Percentiles rank a stretch among this genome's conserved stretches.
Evolutionary conservation across 805 yeast species (phyloP).

Genomic region (Yamadazyma laniorum): DNA sequence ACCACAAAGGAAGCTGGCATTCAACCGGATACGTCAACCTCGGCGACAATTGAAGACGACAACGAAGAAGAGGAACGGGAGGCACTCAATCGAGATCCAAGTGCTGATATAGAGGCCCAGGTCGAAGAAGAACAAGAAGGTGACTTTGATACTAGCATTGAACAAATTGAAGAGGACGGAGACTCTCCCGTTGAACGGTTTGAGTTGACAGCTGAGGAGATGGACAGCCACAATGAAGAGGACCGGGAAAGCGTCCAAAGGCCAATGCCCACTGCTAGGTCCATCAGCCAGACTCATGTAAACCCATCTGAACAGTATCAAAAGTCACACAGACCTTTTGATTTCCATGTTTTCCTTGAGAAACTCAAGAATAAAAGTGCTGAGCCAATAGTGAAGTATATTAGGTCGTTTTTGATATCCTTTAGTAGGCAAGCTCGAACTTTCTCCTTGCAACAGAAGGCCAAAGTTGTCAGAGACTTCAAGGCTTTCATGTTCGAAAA

Average conservation of each 20-base stretch:
- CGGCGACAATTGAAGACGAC: neutral
- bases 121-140: neutral
- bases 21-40: no score
- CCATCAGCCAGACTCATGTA: conserved; percentile 15
- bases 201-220: conserved; percentile 16
- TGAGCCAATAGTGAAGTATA: conserved; percentile 83
- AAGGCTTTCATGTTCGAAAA: conserved; percentile 66
- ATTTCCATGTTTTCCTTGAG: conserved; percentile 75
- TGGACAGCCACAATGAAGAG: conserved; percentile 1
- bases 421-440: conserved; percentile 56
- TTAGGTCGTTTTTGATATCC: conserved; percentile 78
- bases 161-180: conserved; percentile 10
- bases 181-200: conserved; percentile 20
- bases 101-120: no score
- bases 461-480: conserved; percentile 75
- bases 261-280: conserved; percentile 6
- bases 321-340: conserved; percentile 56
- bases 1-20: neutral
- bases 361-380: conserved; percentile 74
- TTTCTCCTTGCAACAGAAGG: conserved; percentile 78
- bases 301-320: conserved; percentile 38
- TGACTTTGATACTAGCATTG: conserved; percentile 1
- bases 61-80: neutral
- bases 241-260: neutral
- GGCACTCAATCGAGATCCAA: no score